These are phyloP conservation scores for Coemansia sp. DNA, from an alignment of 371 early-diverging fungal genomes.

Conservation along the genomic window DNA sequence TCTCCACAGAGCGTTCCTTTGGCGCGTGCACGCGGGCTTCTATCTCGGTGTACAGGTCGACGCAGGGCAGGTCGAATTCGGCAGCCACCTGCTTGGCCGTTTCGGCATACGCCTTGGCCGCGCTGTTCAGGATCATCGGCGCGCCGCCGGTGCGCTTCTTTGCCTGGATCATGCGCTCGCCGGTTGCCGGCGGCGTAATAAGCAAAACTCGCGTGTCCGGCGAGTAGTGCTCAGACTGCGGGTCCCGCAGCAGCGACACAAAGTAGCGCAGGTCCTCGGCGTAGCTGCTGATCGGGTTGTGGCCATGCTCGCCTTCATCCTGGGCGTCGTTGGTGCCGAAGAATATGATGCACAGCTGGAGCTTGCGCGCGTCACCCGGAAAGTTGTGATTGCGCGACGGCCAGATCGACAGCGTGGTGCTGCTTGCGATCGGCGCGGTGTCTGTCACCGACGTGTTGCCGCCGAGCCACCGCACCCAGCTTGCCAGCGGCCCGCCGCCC, in stretches of 20 bases:
- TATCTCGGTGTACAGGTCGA: conserved; percentile 61
- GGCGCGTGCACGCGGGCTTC: conserved; percentile 37
- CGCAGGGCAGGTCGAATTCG: conserved; percentile 49
- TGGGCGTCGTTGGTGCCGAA: conserved; percentile 85
- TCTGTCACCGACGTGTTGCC: neutral
- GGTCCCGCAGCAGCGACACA: conserved; percentile 56
- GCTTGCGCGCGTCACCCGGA: conserved; percentile 24
- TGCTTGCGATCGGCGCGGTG: too few relatives aligned
- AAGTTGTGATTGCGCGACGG: neutral
- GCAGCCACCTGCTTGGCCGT: conserved; percentile 53
- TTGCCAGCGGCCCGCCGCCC: neutral
- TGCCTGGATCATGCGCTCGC: conserved; percentile 50
- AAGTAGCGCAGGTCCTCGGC: conserved; percentile 59
- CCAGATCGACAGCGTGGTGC: neutral
- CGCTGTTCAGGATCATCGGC: neutral
- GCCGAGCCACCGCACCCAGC: neutral
- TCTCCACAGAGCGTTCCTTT: too few relatives aligned
- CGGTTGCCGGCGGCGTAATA: conserved; percentile 73
- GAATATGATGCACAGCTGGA: conserved; percentile 66
- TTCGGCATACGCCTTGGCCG: conserved; percentile 60
- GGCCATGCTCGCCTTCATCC: conserved; percentile 54
- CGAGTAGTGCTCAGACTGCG: conserved; percentile 57
- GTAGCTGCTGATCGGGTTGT: conserved; percentile 62
- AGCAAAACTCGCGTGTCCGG: conserved; percentile 63
- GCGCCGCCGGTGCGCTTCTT: neutral